Base-by-base conservation (phyloP, 2,329 filamentous ascomycete species). In the Pseudopyricularia cyperi region DNA sequence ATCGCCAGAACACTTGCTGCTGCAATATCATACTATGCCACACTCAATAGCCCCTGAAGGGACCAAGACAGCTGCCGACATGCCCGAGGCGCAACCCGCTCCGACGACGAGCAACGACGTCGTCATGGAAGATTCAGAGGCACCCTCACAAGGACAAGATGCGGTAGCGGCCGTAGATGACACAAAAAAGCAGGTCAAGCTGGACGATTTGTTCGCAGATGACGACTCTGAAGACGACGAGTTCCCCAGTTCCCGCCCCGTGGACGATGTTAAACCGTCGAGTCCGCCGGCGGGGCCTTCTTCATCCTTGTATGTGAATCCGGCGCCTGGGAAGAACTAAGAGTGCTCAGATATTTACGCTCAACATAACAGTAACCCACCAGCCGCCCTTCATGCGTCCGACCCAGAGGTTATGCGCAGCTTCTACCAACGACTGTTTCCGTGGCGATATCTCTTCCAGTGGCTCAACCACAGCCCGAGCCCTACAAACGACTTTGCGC, bases 361-460 rank as follows among this genome's bases (percentile, higher is more conserved):
- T 8, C 22, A 14, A 44, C 15, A 26, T 9, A 19, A 44, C 22
- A 44, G 39, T 19, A 44, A 44, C 39, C 14, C 24, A 19, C 12
- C 37, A 22, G 57, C 66, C 14, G 61, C 66, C 0, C 59, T 74
- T 33, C 71, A 68, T 35, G 73, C 77, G 42, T 86, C 60, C 82
- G 37, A 95, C 59, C 82, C 87, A 2, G 87, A 90, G 62, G 79
- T 94, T 11, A 89, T 97, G 82, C 82, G 87, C 60, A 87, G 85
- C 57, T 98, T 96, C 71, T 98, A 98, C 66, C 87, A 95, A 63
- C 87, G 93, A 48, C 75, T 98, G 35, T 97, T 97, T 61, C 93
- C 93, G 4, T 98, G 95, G 75, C 82, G 90, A 54, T 85, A 88
- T 55, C 81, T 97, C 19, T 98, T 96, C 69, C 90, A 96, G 66